phyloP scores from a whole-genome alignment of 257 asterid genomes.

The Plantago ovata region DNA sequence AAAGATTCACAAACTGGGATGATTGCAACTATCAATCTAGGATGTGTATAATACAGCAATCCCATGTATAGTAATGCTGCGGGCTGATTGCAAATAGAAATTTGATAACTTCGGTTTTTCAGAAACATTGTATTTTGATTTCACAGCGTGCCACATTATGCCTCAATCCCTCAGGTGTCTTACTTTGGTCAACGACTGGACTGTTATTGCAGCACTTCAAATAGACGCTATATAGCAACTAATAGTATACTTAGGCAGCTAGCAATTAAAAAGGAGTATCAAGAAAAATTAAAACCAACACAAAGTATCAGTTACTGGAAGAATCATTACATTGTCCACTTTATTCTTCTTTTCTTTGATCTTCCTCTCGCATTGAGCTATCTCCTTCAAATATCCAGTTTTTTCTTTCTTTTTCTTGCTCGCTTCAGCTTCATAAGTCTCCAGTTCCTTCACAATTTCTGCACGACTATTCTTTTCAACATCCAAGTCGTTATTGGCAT shows the following conservation, averaged over 20 bases:
- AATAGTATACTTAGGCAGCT: conserved; percentile 4
- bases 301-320: conserved; percentile 1
- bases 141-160: neutral
- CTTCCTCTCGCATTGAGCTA: conserved; percentile 61
- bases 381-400: conserved; percentile 74
- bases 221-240: conserved; percentile 11
- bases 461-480: conserved; percentile 66
- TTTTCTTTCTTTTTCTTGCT: conserved; percentile 72
- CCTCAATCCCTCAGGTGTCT: neutral
- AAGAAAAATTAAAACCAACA: conserved; percentile 11
- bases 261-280: conserved; percentile 13
- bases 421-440: conserved; percentile 63
- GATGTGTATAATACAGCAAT: neutral
- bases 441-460: conserved; percentile 79
- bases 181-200: neutral
- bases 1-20: neutral
- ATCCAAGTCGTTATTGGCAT: conserved; percentile 76
- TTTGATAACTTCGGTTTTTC: neutral
- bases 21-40: neutral
- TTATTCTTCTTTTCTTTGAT: conserved; percentile 70
- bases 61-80: neutral
- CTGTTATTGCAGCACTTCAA: too few species aligned
- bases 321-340: conserved; percentile 67
- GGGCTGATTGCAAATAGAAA: neutral
- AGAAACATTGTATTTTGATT: neutral